Evolutionary conservation across 2,329 filamentous ascomycete genomes (phyloP).

Genomic region (Hypomyces perniciosus): DNA sequence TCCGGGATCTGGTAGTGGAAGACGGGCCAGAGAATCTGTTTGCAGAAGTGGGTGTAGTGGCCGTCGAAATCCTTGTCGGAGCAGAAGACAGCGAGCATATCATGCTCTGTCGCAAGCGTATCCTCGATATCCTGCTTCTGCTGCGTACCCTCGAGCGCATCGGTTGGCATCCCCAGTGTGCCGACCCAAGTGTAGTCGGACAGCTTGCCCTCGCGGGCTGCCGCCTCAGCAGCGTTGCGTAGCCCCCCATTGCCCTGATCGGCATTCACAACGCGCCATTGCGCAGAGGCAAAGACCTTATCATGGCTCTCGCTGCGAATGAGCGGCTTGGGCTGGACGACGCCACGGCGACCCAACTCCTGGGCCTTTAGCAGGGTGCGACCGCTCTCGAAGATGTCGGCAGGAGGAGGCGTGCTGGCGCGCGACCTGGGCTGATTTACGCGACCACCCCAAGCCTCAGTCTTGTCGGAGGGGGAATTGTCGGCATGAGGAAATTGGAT

Average conservation of each 20-base stretch:
- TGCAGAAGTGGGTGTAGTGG: conserved; percentile 94
- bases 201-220: conserved; percentile 61
- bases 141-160: conserved; percentile 67
- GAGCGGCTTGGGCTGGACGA: conserved; percentile 48
- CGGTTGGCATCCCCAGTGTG: conserved; percentile 88
- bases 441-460: conserved; percentile 69
- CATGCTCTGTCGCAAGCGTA: conserved; percentile 70
- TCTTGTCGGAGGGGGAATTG: conserved; percentile 63
- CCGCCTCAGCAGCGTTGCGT: conserved; percentile 78
- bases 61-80: conserved; percentile 90
- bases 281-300: conserved; percentile 65
- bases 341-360: conserved; percentile 50
- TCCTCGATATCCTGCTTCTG: conserved; percentile 81
- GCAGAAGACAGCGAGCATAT: conserved; percentile 78
- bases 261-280: conserved; percentile 77
- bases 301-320: conserved; percentile 59
- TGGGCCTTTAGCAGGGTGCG: conserved; percentile 51
- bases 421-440: conserved; percentile 74
- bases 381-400: conserved; percentile 66
- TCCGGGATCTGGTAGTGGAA: conserved; percentile 98
- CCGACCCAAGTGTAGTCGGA: conserved; percentile 84
- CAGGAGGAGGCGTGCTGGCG: conserved; percentile 66
- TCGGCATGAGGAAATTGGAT: conserved; percentile 51
- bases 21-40: conserved; percentile 94
- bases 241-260: conserved; percentile 91